Evolutionary conservation across 352 stramenopile species (phyloP).

Genomic region (Blastocystis sp.): DNA sequence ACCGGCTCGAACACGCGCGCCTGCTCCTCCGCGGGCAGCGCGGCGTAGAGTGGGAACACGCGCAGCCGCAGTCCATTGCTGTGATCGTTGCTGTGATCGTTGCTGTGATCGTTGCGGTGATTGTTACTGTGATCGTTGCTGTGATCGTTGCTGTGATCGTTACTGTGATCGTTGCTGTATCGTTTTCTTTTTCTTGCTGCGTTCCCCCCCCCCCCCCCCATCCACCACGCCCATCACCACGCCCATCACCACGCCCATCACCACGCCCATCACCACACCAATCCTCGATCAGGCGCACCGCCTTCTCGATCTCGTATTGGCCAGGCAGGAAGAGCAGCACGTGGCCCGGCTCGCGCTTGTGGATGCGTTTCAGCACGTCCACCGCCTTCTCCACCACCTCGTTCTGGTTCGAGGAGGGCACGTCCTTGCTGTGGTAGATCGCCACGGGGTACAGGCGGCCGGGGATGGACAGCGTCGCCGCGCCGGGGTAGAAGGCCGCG

Average conservation of each 20-base stretch:
- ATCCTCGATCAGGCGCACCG: slow-evolving; percentile 77
- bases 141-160: too few species aligned
- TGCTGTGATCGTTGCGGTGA: too few species aligned
- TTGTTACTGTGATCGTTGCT: too few species aligned
- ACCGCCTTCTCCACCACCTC: slow-evolving; percentile 78
- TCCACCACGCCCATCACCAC: neutral
- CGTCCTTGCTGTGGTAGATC: slow-evolving; percentile 77
- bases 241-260: slow-evolving; percentile 1
- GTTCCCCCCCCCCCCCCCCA: neutral
- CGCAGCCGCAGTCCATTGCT: neutral
- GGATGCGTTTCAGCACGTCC: slow-evolving; percentile 80
- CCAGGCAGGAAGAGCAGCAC: slow-evolving; percentile 84
- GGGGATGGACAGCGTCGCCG: slow-evolving; percentile 75
- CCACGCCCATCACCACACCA: slow-evolving; percentile 33
- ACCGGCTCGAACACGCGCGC: slow-evolving; percentile 78
- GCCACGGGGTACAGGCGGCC: slow-evolving; percentile 80
- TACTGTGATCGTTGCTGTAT: too few species aligned
- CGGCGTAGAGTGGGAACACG: slow-evolving; percentile 81
- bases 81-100: too few species aligned
- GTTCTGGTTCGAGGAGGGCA: slow-evolving; percentile 78
- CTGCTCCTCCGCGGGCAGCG: slow-evolving; percentile 80
- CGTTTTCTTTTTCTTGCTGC: neutral
- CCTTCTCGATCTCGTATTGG: slow-evolving; percentile 81
- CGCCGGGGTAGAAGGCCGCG: slow-evolving; percentile 80
- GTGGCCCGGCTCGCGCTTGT: slow-evolving; percentile 78